Evolutionary conservation across 306 rosid genomes (phyloP), one percentile per base, ranked within the genome.

Genomic region (apple (Malus domestica)): DNA sequence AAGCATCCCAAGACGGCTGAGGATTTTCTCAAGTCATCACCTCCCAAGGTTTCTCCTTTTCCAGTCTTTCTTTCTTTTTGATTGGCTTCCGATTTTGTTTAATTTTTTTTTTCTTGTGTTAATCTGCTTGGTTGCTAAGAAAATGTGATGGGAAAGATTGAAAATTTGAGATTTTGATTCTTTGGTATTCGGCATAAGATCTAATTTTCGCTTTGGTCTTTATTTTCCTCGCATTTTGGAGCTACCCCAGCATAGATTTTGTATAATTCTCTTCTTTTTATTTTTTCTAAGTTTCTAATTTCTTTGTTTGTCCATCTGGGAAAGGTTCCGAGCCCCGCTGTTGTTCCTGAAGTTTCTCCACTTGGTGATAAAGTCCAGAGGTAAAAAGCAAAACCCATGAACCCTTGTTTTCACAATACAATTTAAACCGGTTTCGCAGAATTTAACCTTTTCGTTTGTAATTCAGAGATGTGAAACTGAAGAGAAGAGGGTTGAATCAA

Each of bases 1-100:
- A 96, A 88, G 68, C 99, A 96, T 75, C 97, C 99, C 6, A 95
- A 84, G 85, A 88, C 90, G 7, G 93, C 89, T 13, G 89, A 90
- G 46, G 99, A 96, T 70, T 89, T 92, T 76, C 96, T 89, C 79
- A 86, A 78, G 67, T 86, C 88, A 54, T 88, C 93, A 51, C 93
- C 98, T 79, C 76, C 86, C 51, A 92, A 95, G 98, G 98, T 95
- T 67, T 66, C 40, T 67, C 29, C 67, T 33, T 74, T 78, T 49
- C 4, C 77, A 4, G 55, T 5, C 58, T 59, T 30, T 8, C 46
- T 52, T 52, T 74, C 70, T 66, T 65, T 13, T n/a, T 65, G 4
- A 57, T 58, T 71, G 45, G 19, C 22, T 71, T 16, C 32, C 6
- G 54, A 13, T 44, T 45, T 78, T 58, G 9, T 29, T 75, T 49